Conservation (phyloP, 192 early-diverging fungal genomes). For the Podochytrium sp. region DNA sequence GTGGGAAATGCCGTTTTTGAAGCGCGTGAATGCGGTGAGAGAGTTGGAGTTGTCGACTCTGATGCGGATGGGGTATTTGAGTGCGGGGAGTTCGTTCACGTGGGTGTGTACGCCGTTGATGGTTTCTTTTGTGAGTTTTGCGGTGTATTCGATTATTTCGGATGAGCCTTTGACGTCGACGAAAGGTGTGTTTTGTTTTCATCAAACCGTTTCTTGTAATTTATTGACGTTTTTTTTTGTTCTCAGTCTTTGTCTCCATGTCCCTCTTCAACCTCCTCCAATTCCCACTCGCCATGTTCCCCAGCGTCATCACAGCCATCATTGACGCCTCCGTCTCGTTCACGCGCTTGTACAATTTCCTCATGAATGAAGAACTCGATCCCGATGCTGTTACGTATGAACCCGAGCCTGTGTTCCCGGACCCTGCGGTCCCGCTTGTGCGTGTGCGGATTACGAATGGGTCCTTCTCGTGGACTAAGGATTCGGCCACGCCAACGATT, state of each 20-base stretch:
- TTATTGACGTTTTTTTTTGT: background rate
- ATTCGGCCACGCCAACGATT: slow-evolving; percentile 36
- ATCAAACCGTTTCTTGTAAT: slow-evolving; percentile 1
- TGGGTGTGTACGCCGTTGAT: slow-evolving; percentile 87
- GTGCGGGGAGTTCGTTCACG: slow-evolving; percentile 73
- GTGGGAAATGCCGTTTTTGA: slow-evolving; percentile 83
- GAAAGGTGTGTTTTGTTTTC: slow-evolving; percentile 42
- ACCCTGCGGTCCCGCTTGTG: slow-evolving; percentile 10
- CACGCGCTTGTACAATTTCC: slow-evolving; percentile 77
- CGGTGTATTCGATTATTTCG: slow-evolving; percentile 71
- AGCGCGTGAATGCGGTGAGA: slow-evolving; percentile 71
- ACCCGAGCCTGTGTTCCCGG: slow-evolving; percentile 31
- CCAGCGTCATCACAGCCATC: slow-evolving; percentile 74
- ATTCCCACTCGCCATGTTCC: slow-evolving; percentile 86
- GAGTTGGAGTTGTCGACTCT: slow-evolving; percentile 78
- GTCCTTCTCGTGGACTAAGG: slow-evolving; percentile 51
- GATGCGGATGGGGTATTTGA: slow-evolving; percentile 72
- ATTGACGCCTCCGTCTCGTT: slow-evolving; percentile 86
- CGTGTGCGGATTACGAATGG: slow-evolving; percentile 47
- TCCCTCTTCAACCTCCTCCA: slow-evolving; percentile 90
- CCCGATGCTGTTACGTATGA: slow-evolving; percentile 59
- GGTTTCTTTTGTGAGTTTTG: slow-evolving; percentile 84
- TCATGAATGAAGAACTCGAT: slow-evolving; percentile 83
- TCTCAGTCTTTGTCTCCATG: slow-evolving; percentile 80
- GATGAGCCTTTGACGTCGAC: slow-evolving; percentile 61